A percentile compares a stretch with the other conserved stretches of the same genome.
Conservation (phyloP, 768 basidiomycete species). For the Leccinum longicurvipes region DNA sequence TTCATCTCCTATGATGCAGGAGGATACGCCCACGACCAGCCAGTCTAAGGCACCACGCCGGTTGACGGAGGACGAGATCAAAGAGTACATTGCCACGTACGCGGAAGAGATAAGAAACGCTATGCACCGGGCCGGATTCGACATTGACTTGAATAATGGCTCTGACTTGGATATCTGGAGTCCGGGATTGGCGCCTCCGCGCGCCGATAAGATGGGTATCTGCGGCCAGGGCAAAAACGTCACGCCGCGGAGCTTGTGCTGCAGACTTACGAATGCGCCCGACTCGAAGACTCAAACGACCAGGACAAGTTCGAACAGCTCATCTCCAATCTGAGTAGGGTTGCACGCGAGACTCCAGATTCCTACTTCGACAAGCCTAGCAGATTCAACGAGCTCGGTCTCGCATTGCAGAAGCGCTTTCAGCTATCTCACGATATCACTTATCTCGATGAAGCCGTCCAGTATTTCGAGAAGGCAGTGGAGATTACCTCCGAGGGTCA, state of each 20-base stretch:
- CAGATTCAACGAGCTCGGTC: background rate
- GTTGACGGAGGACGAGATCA: too few species aligned
- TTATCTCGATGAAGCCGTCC: background rate
- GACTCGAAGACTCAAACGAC: background rate
- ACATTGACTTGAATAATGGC: too few species aligned
- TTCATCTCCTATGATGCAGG: too few species aligned
- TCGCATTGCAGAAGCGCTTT: background rate
- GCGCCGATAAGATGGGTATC: too few species aligned
- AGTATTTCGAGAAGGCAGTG: background rate
- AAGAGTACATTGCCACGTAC: too few species aligned
- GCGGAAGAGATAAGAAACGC: too few species aligned
- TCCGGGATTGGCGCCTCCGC: too few species aligned
- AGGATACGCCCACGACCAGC: too few species aligned
- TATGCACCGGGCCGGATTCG: too few species aligned
- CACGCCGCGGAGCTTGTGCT: constrained; percentile 1
- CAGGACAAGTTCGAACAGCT: background rate
- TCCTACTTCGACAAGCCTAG: background rate
- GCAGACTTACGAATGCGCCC: background rate
- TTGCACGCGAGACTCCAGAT: background rate
- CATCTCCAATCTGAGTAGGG: background rate
- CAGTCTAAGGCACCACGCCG: too few species aligned
- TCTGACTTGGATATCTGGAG: too few species aligned
- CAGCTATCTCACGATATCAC: background rate
- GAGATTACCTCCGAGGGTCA: background rate
- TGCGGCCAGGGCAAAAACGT: background rate